Percentiles rank a stretch among this genome's conserved stretches.
Conservation (phyloP, 805 yeast species). For the Priceomyces castillae region DNA sequence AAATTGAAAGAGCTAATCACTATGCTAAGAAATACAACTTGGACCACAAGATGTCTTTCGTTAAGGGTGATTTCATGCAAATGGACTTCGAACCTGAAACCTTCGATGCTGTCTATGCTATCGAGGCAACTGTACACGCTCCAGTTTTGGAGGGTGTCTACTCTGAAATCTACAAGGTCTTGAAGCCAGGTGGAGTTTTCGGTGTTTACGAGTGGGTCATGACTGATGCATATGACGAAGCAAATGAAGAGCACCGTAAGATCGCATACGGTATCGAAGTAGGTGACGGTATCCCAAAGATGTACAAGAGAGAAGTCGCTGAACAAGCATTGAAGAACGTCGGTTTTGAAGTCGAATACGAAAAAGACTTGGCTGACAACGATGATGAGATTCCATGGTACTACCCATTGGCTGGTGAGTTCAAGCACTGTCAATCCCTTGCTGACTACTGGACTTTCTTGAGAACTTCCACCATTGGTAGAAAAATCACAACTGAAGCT, state of each 20-base stretch:
- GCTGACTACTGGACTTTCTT: conserved; percentile 78
- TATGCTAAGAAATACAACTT: conserved; percentile 68
- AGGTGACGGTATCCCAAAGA: conserved; percentile 98
- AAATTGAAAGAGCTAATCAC: conserved; percentile 84
- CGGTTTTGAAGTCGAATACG: conserved; percentile 79
- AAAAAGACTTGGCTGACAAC: conserved; percentile 77
- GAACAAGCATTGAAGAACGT: conserved; percentile 78
- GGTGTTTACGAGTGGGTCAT: conserved; percentile 99
- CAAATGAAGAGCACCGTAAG: conserved; percentile 83
- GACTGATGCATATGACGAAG: conserved; percentile 90
- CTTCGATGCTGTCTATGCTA: conserved; percentile 96
- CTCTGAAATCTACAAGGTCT: conserved; percentile 87
- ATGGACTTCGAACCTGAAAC: conserved; percentile 91
- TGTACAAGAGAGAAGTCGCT: conserved; percentile 85
- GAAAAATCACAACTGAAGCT: conserved; percentile 75
- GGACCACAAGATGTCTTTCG: conserved; percentile 73
- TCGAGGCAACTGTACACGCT: conserved; percentile 98
- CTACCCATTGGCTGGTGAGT: conserved; percentile 93
- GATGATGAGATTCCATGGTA: conserved; percentile 94
- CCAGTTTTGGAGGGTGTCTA: conserved; percentile 96
- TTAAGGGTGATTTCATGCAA: conserved; percentile 98
- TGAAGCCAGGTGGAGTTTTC: conserved; percentile 96
- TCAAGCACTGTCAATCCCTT: conserved; percentile 78
- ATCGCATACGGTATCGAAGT: conserved; percentile 96
- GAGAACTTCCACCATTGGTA: conserved; percentile 86